Evolutionary conservation across 2,329 filamentous ascomycete species (phyloP).

Genomic region (Fusarium sp.): DNA sequence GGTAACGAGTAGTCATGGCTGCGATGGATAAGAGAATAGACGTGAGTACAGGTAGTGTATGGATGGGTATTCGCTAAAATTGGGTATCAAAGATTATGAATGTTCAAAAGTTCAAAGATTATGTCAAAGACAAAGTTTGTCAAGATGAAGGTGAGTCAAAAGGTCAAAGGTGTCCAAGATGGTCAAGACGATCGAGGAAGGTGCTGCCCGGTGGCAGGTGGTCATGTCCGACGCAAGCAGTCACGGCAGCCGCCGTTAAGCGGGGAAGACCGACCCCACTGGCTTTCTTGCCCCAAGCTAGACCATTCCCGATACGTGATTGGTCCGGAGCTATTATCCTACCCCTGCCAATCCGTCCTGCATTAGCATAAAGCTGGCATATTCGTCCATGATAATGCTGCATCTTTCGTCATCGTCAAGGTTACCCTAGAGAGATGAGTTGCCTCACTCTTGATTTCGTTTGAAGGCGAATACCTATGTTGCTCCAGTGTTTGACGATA

Average conservation of each 20-base stretch:
- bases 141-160: neutral
- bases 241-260: conserved; percentile 41
- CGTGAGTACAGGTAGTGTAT: neutral
- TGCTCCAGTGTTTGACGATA: neutral
- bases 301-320: conserved; percentile 11
- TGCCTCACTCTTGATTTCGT: conserved; percentile 1
- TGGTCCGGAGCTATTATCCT: conserved; percentile 22
- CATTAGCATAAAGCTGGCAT: conserved; percentile 1
- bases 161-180: neutral
- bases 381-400: neutral
- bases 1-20: conserved; percentile 72
- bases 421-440: conserved; percentile 23
- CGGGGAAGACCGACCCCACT: conserved; percentile 39
- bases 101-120: neutral
- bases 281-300: conserved; percentile 34
- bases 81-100: neutral
- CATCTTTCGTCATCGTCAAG: conserved; percentile 14
- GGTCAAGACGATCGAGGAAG: neutral
- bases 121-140: neutral
- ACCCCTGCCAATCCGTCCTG: conserved; percentile 28
- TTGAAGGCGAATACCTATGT: neutral
- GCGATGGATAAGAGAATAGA: neutral
- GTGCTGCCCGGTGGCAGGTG: conserved; percentile 10
- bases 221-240: conserved; percentile 21
- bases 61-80: neutral